These are phyloP conservation scores for Steccherinum ochraceum DNA, from an alignment of 768 basidiomycete species.

Conservation along the genomic window DNA sequence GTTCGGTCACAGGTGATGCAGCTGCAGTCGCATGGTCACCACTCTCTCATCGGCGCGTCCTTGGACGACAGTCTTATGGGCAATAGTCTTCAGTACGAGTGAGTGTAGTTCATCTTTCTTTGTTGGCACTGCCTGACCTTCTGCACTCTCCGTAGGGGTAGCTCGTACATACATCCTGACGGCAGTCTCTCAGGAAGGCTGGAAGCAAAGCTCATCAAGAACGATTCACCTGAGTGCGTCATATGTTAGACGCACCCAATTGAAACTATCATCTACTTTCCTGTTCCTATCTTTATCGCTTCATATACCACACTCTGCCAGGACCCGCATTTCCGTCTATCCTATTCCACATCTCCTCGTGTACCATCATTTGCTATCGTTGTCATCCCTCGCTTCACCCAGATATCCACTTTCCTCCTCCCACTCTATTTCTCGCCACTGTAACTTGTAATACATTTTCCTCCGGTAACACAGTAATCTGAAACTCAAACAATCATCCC, in stretches of 20 bases:
- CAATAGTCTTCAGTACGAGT: conserved; percentile 48
- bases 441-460: too few relatives aligned
- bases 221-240: conserved; percentile 14
- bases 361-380: too few relatives aligned
- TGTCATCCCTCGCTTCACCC: too few relatives aligned
- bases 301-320: too few relatives aligned
- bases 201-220: conserved; percentile 17
- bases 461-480: too few relatives aligned
- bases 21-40: neutral
- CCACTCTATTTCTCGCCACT: too few relatives aligned
- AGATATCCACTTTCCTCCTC: too few relatives aligned
- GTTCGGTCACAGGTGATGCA: conserved; percentile 32
- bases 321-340: too few relatives aligned
- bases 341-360: too few relatives aligned
- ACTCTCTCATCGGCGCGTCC: conserved; percentile 28
- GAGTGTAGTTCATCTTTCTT: conserved; percentile 20
- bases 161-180: conserved; percentile 13
- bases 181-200: conserved; percentile 17
- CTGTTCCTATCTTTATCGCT: too few relatives aligned
- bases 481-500: too few relatives aligned
- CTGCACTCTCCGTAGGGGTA: conserved; percentile 13
- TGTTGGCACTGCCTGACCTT: neutral
- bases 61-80: conserved; percentile 37
- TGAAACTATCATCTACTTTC: too few relatives aligned
- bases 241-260: conserved; percentile 19